These are phyloP conservation scores for Xanthoceras sorbifolium DNA, from an alignment of 345 rosid genomes.

Conservation along the genomic window DNA sequence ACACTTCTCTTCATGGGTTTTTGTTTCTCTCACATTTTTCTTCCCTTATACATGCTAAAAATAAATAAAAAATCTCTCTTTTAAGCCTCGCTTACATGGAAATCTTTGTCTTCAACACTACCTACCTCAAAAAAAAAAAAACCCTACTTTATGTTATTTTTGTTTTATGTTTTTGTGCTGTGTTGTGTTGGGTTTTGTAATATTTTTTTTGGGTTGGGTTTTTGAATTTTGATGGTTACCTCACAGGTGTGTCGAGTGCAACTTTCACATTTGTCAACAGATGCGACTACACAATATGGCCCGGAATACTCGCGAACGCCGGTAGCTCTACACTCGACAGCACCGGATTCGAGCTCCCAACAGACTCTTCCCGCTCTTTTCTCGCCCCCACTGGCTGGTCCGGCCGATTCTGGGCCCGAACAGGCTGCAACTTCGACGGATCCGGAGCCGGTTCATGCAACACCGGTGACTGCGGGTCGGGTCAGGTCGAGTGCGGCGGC, in stretches of 20 bases:
- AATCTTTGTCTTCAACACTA: neutral
- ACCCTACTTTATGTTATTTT: neutral
- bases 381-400: slow-evolving; percentile 84
- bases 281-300: slow-evolving; percentile 66
- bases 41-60: neutral
- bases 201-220: neutral
- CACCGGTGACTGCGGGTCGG: slow-evolving; percentile 81
- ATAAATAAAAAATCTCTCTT: neutral
- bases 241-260: slow-evolving; percentile 33
- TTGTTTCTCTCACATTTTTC: neutral
- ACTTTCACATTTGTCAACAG: slow-evolving; percentile 68
- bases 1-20: neutral
- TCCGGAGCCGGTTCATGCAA: slow-evolving; percentile 59
- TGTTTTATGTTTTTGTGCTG: neutral
- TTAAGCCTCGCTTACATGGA: neutral
- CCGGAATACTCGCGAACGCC: slow-evolving; percentile 68
- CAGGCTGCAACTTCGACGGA: slow-evolving; percentile 63
- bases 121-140: neutral
- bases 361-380: slow-evolving; percentile 56
- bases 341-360: slow-evolving; percentile 63
- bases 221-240: neutral
- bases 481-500: slow-evolving; percentile 64
- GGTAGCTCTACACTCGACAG: slow-evolving; percentile 64
- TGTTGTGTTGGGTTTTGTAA: no score
- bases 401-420: slow-evolving; percentile 79